Percentiles rank a stretch among this genome's conserved stretches.
These are phyloP conservation scores for Juncus effusus DNA, from an alignment of 176 grass and related monocot genomes.

Conservation along the genomic window DNA sequence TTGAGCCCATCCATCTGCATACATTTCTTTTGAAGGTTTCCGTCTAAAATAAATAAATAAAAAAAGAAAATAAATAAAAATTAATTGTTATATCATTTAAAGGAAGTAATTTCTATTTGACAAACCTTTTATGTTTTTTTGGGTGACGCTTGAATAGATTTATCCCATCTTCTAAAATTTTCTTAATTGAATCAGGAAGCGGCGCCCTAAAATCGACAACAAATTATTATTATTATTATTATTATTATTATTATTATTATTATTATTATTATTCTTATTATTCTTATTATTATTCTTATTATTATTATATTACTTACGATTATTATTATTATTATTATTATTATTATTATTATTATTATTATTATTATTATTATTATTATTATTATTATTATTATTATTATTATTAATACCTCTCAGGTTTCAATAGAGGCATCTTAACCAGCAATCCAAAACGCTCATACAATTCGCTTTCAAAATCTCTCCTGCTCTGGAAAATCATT, in stretches of 20 bases:
- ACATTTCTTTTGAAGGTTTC: conserved; percentile 83
- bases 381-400: too few species aligned
- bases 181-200: conserved; percentile 63
- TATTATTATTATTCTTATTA: background rate
- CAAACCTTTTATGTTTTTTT: conserved; percentile 90
- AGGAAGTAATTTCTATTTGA: background rate
- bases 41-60: conserved; percentile 41
- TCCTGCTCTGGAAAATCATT: conserved; percentile 57
- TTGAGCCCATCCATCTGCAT: conserved; percentile 74
- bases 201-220: conserved; percentile 36
- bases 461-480: conserved; percentile 74
- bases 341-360: too few species aligned
- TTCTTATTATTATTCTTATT: too few species aligned
- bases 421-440: conserved; percentile 93
- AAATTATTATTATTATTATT: background rate
- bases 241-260: background rate
- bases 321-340: too few species aligned
- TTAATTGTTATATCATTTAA: too few species aligned
- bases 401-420: conserved; percentile 62
- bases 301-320: too few species aligned
- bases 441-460: conserved; percentile 92
- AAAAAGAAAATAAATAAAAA: too few species aligned
- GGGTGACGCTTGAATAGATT: conserved; percentile 81
- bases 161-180: conserved; percentile 73
- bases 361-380: too few species aligned